Base-by-base conservation (phyloP, 2,329 filamentous ascomycete species). In the Trichophyton simii region DNA sequence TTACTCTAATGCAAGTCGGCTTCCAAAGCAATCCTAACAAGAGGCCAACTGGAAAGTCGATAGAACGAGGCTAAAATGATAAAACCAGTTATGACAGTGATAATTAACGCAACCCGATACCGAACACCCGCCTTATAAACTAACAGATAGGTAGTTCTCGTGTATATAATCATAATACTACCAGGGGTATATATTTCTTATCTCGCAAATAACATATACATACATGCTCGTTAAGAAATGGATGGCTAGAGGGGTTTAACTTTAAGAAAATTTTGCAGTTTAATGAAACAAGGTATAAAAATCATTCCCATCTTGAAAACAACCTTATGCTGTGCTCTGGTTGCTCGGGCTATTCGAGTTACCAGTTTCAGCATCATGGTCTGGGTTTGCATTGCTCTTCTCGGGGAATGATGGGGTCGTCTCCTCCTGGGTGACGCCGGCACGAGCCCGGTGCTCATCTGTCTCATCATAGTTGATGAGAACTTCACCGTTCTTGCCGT, bases 401-500 rank as follows among this genome's bases (percentile, higher is more conserved):
- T 48, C 58, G 15, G 58, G 58, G 58, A 59, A 59, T 7, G 58
- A 59, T 13, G 48, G 8, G 7, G 59, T 60, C 15, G 18, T 55
- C 22, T 61, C 48, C 3, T 61, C 60, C 18, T 34, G 20, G 41
- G 28, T 57, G 57, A 41, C 48, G 22, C 46, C 58, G 5, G 67
- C 70, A 11, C 72, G 71, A 52, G 71, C 70, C n/a, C 72, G 64
- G 31, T 76, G 72, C 61, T 77, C 73, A 57, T 76, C 76, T 9
- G 75, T 71, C 55, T 77, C 73, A 3, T 78, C 75, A 59, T 83
- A 80, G 42, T 75, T 72, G 65, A 82, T 80, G 48, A 84, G 75
- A 34, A 83, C 68, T 66, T 85, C 79, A 6, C 82, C 82, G 25
- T 79, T 77, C 72, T 82, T 82, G 64, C 80, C 82, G 68, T 82